Percentiles rank a stretch among this genome's conserved stretches.
Evolutionary conservation across 805 yeast genomes (phyloP).

Genomic region (Candida krabiensis): DNA sequence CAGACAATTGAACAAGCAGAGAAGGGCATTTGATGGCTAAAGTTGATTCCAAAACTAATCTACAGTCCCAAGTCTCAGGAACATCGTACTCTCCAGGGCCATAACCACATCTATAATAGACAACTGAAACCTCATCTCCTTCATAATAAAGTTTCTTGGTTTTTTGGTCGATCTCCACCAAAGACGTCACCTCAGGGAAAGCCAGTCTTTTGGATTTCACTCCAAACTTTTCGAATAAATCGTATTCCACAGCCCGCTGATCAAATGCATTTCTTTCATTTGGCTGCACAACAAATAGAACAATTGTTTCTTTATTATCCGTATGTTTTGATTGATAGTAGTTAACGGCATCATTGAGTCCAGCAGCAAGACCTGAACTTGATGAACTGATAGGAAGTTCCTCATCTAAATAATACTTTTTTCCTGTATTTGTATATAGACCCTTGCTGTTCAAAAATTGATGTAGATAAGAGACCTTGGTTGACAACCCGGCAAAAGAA

Average conservation of each 20-base stretch:
- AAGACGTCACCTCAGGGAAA: conserved; percentile 53
- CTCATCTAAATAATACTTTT: conserved; percentile 44
- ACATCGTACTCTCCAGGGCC: conserved; percentile 75
- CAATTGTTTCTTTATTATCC: conserved; percentile 44
- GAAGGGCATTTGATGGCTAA: conserved; percentile 91
- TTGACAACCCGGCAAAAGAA: conserved; percentile 88
- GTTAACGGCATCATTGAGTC: conserved; percentile 64
- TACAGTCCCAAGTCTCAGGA: conserved; percentile 73
- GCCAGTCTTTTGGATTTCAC: conserved; percentile 67
- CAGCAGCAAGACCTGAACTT: conserved; percentile 57
- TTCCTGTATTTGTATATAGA: conserved; percentile 44
- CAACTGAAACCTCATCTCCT: conserved; percentile 77
- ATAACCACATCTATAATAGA: conserved; percentile 89
- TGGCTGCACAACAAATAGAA: conserved; percentile 80
- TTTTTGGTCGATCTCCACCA: conserved; percentile 42
- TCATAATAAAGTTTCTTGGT: conserved; percentile 54
- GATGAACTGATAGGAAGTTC: conserved; percentile 69
- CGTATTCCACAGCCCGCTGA: conserved; percentile 81
- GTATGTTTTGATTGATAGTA: conserved; percentile 44
- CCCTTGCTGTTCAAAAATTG: conserved; percentile 60
- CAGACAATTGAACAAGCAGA: conserved; percentile 83
- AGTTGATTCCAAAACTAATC: conserved; percentile 70
- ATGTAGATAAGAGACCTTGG: conserved; percentile 79
- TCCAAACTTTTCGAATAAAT: conserved; percentile 54
- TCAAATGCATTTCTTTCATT: conserved; percentile 88